A percentile compares a stretch with the other conserved stretches of the same genome.
Conservation (phyloP, 208 protist genomes). For the Wallacemonas sp. region DNA sequence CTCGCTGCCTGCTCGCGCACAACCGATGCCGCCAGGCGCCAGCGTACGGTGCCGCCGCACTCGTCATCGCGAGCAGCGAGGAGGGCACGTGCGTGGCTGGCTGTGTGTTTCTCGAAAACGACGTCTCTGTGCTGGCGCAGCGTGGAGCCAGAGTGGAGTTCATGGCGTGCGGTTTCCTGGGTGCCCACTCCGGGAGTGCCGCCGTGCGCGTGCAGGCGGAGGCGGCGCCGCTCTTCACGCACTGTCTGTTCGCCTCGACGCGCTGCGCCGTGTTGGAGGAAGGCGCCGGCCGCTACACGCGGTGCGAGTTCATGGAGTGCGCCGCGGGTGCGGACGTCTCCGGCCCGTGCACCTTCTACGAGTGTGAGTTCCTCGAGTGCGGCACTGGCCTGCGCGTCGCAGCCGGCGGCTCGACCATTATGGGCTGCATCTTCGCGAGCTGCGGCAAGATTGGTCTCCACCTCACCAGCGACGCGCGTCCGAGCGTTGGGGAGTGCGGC, state of each 20-base stretch:
- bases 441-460: constrained; percentile 29
- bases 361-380: constrained; percentile 36
- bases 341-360: constrained; percentile 15
- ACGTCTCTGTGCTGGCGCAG: constrained; percentile 17
- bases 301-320: constrained; percentile 32
- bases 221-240: constrained; percentile 20
- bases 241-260: constrained; percentile 30
- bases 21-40: constrained; percentile 1
- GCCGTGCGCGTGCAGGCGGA: constrained; percentile 16
- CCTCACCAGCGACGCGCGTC: constrained; percentile 20
- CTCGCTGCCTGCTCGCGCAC: constrained; percentile 20
- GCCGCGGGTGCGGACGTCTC: constrained; percentile 14
- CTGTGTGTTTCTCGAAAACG: constrained; percentile 33
- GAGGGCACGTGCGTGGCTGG: constrained; percentile 17
- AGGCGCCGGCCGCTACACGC: constrained; percentile 17
- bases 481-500: constrained; percentile 27
- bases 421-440: constrained; percentile 30
- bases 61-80: constrained; percentile 8
- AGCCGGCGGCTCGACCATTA: constrained; percentile 12
- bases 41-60: background rate
- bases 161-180: constrained; percentile 28
- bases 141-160: constrained; percentile 19
- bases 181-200: constrained; percentile 8
- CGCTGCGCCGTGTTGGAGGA: constrained; percentile 15
- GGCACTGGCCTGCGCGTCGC: constrained; percentile 17